Base-by-base conservation (phyloP, 768 basidiomycete species). In the Pleurotus cornucopiae region DNA sequence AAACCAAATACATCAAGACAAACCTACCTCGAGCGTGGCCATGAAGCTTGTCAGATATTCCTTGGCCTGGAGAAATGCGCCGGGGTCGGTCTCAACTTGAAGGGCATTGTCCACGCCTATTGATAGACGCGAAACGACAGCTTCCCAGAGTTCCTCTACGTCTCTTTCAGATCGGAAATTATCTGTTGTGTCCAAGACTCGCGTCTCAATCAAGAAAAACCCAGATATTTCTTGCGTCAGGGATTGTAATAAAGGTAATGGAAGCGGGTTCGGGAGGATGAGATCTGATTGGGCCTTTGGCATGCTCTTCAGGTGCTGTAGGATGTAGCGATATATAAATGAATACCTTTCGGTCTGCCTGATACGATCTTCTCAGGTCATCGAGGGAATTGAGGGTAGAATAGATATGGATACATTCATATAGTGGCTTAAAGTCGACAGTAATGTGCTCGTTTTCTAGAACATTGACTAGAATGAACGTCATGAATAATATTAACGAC, bases 361-460 rank as follows among this genome's bases (percentile, higher is more conserved):
- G 96, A 64, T 98, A 99, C 30, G 88, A 95, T 53, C 80, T 82
- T 55, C 93, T 92, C 7, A 98, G 78, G 61, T 96, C 94, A 41
- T 90, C 88, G 38, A 95, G 78, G n/a, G 88, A 86, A 66, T 95
- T 92, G 18, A 99, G 77, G 4, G 94, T 85, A 56, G 89, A 85
- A 70, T 98, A 96, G 58, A 98, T 98, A 64, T 97, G 97, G 51
- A 99, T 94, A 68, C 94, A 96, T 71, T 98, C 92, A 63, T 93
- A 96, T 11, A 99, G 71, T 11, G 96, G 95, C 63, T 88, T 89
- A 76, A 99, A 98, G 70, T 98, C 93, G 46, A 99, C 90, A 47
- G 80, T 79, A 26, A 97, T 76, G 60, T 86, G 80, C 55, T 96
- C 92, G 65, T 94, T 95, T 61, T 96, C 86, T n/a, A 98, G 76